phyloP scores from a whole-genome alignment of 108 stramenopile species.

The Cylindrotheca fusiformis region DNA sequence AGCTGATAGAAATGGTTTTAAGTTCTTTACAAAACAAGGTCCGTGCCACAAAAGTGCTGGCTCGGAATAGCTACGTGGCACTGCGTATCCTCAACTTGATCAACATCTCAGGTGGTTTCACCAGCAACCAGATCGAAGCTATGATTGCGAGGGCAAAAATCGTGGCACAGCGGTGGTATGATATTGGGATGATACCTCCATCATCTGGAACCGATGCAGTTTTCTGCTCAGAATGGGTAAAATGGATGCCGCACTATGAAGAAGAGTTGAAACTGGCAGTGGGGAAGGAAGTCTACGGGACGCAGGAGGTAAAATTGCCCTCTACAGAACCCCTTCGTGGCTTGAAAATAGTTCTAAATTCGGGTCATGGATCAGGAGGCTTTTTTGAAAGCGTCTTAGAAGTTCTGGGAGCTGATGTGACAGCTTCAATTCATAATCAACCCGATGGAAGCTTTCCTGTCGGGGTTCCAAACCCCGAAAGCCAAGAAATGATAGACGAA shows the following conservation, averaged over 20 bases:
- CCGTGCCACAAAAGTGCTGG: no score
- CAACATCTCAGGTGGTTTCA: slow-evolving; percentile 17
- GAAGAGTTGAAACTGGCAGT: slow-evolving; percentile 48
- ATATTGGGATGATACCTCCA: slow-evolving; percentile 64
- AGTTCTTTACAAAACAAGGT: slow-evolving; percentile 55
- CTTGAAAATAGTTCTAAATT: slow-evolving; percentile 70
- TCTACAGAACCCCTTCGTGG: slow-evolving; percentile 41
- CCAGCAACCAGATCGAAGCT: slow-evolving; percentile 20
- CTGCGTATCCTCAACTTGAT: slow-evolving; percentile 35
- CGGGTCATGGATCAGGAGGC: slow-evolving; percentile 77
- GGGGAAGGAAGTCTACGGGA: slow-evolving; percentile 30
- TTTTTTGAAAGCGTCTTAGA: slow-evolving; percentile 64
- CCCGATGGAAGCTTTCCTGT: slow-evolving; percentile 63
- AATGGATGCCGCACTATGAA: slow-evolving; percentile 68
- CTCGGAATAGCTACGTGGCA: no score
- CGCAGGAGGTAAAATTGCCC: not conserved
- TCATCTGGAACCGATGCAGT: slow-evolving; percentile 59
- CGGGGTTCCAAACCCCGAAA: slow-evolving; percentile 87
- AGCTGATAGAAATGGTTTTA: slow-evolving; percentile 77
- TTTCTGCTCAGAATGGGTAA: slow-evolving; percentile 60
- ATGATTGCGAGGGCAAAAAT: slow-evolving; percentile 38
- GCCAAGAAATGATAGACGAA: slow-evolving; percentile 54
- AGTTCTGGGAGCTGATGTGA: slow-evolving; percentile 72
- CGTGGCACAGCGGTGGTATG: slow-evolving; percentile 48
- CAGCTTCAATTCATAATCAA: slow-evolving; percentile 44